phyloP scores from a whole-genome alignment of 345 rosid species.

The Lagerstroemia speciosa region DNA sequence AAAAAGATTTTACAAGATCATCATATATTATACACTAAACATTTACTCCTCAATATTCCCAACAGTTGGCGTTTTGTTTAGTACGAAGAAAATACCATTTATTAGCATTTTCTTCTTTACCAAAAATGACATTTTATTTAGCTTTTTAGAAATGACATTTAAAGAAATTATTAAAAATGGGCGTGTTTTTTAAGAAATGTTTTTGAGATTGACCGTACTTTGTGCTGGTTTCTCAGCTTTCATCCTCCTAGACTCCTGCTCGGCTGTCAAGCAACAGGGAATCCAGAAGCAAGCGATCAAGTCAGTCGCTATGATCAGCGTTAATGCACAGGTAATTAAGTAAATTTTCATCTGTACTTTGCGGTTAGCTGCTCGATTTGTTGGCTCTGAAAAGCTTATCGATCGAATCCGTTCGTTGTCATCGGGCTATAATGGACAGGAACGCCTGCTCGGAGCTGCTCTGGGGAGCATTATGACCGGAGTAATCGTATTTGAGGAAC shows the following conservation, averaged over 20 bases:
- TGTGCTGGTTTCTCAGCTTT: too few species aligned
- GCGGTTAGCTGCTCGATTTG: neutral
- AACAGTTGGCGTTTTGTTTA: too few species aligned
- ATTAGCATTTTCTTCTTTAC: too few species aligned
- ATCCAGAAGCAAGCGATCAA: neutral
- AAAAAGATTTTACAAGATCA: too few species aligned
- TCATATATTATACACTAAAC: too few species aligned
- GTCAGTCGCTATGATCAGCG: conserved; percentile 42
- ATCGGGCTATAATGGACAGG: conserved; percentile 20
- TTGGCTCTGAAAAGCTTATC: neutral
- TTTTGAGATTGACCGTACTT: too few species aligned
- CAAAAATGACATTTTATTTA: too few species aligned
- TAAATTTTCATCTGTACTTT: neutral
- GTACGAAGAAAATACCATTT: too few species aligned
- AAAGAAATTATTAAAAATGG: too few species aligned
- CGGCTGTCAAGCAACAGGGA: neutral
- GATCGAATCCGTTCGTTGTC: neutral
- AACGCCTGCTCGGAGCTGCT: conserved; percentile 73
- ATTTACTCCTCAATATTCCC: too few species aligned
- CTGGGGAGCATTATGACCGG: conserved; percentile 58
- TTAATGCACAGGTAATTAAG: conserved; percentile 44
- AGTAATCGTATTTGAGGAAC: conserved; percentile 54
- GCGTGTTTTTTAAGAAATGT: too few species aligned
- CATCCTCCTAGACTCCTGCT: neutral
- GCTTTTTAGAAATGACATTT: too few species aligned